These are phyloP conservation scores for Mycoemilia scoparia DNA, from an alignment of 192 early-diverging fungal species.

Conservation along the genomic window DNA sequence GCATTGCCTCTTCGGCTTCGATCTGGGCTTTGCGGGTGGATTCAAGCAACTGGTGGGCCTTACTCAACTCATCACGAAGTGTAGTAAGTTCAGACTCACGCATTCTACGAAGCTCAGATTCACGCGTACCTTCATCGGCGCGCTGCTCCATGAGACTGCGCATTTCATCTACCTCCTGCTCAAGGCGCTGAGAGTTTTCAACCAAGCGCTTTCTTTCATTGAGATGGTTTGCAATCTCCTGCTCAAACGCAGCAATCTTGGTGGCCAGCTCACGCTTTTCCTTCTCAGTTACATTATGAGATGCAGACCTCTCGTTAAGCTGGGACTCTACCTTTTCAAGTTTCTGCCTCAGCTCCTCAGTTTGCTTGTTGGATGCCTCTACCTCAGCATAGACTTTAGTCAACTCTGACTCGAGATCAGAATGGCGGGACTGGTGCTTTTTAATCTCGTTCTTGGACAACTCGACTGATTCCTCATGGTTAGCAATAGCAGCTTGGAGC, in stretches of 20 bases:
- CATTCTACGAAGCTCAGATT: conserved; percentile 34
- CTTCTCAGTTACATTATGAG: conserved; percentile 34
- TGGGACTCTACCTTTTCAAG: conserved; percentile 5
- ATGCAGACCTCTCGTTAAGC: conserved; percentile 3
- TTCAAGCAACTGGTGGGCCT: conserved; percentile 29
- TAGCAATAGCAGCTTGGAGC: conserved; percentile 6
- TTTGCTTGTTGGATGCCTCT: conserved; percentile 3
- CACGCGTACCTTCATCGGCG: conserved; percentile 38
- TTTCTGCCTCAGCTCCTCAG: conserved; percentile 1
- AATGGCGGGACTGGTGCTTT: neutral
- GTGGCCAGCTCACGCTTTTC: conserved; percentile 33
- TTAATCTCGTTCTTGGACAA: conserved; percentile 5
- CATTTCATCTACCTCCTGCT: conserved; percentile 31
- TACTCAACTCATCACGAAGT: conserved; percentile 31
- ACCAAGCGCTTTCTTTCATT: conserved; percentile 18
- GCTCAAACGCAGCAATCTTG: conserved; percentile 37
- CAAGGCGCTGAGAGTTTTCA: conserved; percentile 19
- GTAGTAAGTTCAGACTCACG: conserved; percentile 36
- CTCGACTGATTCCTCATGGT: conserved; percentile 11
- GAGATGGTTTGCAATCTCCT: conserved; percentile 12
- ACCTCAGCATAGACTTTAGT: conserved; percentile 8
- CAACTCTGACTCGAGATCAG: conserved; percentile 1
- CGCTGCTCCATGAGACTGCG: conserved; percentile 35
- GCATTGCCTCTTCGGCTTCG: conserved; percentile 25
- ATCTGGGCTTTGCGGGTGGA: conserved; percentile 27